Evolutionary conservation across 2,329 filamentous ascomycete species (phyloP).

Genomic region (Aspergillus vadensis): DNA sequence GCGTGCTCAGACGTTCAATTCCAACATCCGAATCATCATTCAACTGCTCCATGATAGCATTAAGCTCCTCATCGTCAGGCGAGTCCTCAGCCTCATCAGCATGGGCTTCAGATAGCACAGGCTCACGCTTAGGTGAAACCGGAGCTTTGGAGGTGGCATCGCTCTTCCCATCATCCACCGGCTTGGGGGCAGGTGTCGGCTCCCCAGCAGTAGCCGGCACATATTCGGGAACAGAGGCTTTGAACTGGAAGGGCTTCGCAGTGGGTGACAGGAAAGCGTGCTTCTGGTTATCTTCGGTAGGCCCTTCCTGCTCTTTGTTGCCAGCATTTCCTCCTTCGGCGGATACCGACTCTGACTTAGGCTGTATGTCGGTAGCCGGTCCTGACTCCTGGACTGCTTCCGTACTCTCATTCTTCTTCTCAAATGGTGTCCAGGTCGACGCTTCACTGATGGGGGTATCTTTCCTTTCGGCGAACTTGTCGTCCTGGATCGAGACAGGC

Average conservation of each 20-base stretch:
- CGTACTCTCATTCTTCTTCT: constrained; percentile 55
- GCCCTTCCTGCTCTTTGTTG: constrained; percentile 17
- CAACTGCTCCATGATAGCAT: constrained; percentile 87
- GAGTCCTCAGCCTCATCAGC: constrained; percentile 34
- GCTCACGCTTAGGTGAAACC: constrained; percentile 23
- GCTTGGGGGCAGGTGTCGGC: constrained; percentile 20
- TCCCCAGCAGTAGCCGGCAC: constrained; percentile 23
- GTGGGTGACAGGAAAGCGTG: constrained; percentile 68
- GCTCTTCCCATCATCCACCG: constrained; percentile 20
- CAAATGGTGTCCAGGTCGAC: constrained; percentile 61
- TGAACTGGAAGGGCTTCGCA: constrained; percentile 67
- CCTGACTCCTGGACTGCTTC: constrained; percentile 49
- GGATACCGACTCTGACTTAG: constrained; percentile 15
- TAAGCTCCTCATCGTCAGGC: constrained; percentile 69
- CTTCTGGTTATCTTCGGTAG: constrained; percentile 30
- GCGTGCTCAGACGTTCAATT: constrained; percentile 62
- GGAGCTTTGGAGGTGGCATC: constrained; percentile 36
- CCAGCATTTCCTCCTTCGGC: constrained; percentile 6
- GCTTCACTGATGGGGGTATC: constrained; percentile 40
- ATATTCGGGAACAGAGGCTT: constrained; percentile 36
- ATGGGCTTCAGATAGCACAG: constrained; percentile 14
- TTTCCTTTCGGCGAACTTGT: constrained; percentile 27
- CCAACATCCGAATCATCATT: constrained; percentile 74
- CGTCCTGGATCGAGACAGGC: constrained; percentile 47
- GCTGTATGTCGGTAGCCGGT: constrained; percentile 14